These are phyloP conservation scores for Plasmodium knowlesi DNA, from an alignment of 169 alveolate species.

Conservation along the genomic window DNA sequence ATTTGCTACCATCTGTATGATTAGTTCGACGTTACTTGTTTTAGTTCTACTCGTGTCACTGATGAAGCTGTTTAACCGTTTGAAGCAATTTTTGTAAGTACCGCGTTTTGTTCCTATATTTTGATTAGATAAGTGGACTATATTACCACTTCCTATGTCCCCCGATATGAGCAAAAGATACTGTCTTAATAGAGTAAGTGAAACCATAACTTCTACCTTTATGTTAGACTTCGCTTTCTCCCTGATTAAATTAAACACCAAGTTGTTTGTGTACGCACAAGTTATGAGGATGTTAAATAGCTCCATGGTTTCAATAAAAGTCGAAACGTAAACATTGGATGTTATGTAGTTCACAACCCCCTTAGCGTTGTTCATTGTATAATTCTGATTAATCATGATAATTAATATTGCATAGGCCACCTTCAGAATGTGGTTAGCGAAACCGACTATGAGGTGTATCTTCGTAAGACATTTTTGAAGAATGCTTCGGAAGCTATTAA, in stretches of 20 bases:
- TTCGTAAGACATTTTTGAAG: slow-evolving; percentile 35
- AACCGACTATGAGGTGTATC: slow-evolving; percentile 28
- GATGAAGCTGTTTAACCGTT: slow-evolving; percentile 35
- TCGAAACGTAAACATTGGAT: slow-evolving; percentile 19
- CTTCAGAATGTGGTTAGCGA: slow-evolving; percentile 38
- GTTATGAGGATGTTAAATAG: slow-evolving; percentile 54
- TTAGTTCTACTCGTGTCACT: slow-evolving; percentile 25
- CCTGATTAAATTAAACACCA: slow-evolving; percentile 28
- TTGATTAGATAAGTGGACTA: slow-evolving; percentile 38
- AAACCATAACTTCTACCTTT: slow-evolving; percentile 28
- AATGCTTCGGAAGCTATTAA: slow-evolving; percentile 60
- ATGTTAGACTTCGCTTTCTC: slow-evolving; percentile 29
- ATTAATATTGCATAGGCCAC: slow-evolving; percentile 22
- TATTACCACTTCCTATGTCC: slow-evolving; percentile 18
- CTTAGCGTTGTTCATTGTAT: neutral
- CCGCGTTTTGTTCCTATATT: slow-evolving; percentile 1
- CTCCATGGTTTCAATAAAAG: slow-evolving; percentile 61
- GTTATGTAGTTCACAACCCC: slow-evolving; percentile 4
- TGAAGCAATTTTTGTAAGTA: slow-evolving; percentile 11
- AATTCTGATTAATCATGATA: slow-evolving; percentile 33
- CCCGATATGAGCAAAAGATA: slow-evolving; percentile 50
- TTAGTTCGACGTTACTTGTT: slow-evolving; percentile 11
- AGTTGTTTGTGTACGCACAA: slow-evolving; percentile 44
- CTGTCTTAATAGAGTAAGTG: slow-evolving; percentile 42
- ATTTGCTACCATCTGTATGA: slow-evolving; percentile 32